A percentile compares a stretch with the other conserved stretches of the same genome.
Conservation (phyloP, 1,284 basidiomycete genomes). For the Pholiota adiposa region DNA sequence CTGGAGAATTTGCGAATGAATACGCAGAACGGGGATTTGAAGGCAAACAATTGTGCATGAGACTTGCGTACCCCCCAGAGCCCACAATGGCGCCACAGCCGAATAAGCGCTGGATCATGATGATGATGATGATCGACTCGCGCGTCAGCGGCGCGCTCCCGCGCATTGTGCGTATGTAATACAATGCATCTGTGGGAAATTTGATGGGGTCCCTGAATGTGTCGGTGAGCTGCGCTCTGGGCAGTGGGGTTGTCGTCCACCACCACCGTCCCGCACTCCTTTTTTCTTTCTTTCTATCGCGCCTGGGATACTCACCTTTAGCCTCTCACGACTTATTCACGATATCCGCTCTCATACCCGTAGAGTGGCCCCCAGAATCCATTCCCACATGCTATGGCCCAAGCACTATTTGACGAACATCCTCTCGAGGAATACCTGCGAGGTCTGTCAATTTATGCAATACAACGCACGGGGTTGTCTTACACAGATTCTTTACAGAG, state of each 20-base stretch:
- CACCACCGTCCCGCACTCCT: constrained; percentile 3
- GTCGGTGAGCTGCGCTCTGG: background rate
- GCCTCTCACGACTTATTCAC: constrained; percentile 19
- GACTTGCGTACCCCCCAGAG: too few species aligned
- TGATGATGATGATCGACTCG: background rate
- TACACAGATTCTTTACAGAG: constrained; percentile 39
- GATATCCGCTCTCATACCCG: constrained; percentile 12
- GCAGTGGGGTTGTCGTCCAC: background rate
- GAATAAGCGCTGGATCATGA: background rate
- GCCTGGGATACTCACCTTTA: constrained; percentile 3
- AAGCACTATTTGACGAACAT: constrained; percentile 77
- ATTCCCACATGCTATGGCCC: constrained; percentile 58
- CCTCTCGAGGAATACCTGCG: constrained; percentile 75
- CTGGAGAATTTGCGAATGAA: too few species aligned
- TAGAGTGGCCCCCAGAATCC: constrained; percentile 9
- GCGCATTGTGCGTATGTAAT: constrained; percentile 3
- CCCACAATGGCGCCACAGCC: too few species aligned
- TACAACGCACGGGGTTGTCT: background rate
- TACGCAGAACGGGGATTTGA: too few species aligned
- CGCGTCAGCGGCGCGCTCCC: background rate
- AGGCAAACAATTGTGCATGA: too few species aligned
- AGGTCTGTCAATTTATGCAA: constrained; percentile 46
- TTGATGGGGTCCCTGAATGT: constrained; percentile 1
- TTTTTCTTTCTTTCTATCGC: constrained; percentile 9
- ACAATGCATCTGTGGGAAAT: constrained; percentile 8